These are phyloP conservation scores for Neurospora cerealis DNA, from an alignment of 495 filamentous ascomycete genomes.

Conservation along the genomic window DNA sequence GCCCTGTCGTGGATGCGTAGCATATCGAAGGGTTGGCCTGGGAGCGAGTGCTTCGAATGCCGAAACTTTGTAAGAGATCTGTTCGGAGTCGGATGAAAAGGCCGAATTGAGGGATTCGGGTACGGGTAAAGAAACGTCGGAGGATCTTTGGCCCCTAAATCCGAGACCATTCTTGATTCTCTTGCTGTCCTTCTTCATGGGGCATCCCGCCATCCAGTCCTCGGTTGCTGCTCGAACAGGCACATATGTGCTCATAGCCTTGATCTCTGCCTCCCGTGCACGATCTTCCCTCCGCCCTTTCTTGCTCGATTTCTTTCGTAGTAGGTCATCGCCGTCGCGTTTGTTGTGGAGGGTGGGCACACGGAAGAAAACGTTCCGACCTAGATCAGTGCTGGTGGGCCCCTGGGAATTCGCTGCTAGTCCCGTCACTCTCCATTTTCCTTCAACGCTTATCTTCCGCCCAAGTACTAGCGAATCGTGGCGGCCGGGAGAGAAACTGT, in stretches of 20 bases:
- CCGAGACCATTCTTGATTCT: constrained; percentile 44
- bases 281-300: constrained; percentile 58
- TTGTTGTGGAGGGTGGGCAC: constrained; percentile 61
- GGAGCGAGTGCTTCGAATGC: constrained; percentile 66
- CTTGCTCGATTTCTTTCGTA: constrained; percentile 68
- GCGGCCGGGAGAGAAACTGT: constrained; percentile 45
- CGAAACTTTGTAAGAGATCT: constrained; percentile 63
- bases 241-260: constrained; percentile 65
- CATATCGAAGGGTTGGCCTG: constrained; percentile 66
- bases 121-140: constrained; percentile 63
- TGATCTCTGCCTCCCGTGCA: constrained; percentile 74
- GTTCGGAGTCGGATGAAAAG: constrained; percentile 60
- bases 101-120: constrained; percentile 65
- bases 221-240: constrained; percentile 50
- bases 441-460: constrained; percentile 15
- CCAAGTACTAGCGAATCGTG: constrained; percentile 34
- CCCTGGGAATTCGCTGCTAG: constrained; percentile 18
- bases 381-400: constrained; percentile 20
- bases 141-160: constrained; percentile 48
- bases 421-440: constrained; percentile 23
- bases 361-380: constrained; percentile 30
- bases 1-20: constrained; percentile 47
- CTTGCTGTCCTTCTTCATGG: constrained; percentile 54
- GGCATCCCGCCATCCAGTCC: constrained; percentile 35
- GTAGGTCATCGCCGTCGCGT: constrained; percentile 43